These are phyloP conservation scores for Suhomyces bokatorum DNA, from an alignment of 1,139 yeast species.

Conservation along the genomic window DNA sequence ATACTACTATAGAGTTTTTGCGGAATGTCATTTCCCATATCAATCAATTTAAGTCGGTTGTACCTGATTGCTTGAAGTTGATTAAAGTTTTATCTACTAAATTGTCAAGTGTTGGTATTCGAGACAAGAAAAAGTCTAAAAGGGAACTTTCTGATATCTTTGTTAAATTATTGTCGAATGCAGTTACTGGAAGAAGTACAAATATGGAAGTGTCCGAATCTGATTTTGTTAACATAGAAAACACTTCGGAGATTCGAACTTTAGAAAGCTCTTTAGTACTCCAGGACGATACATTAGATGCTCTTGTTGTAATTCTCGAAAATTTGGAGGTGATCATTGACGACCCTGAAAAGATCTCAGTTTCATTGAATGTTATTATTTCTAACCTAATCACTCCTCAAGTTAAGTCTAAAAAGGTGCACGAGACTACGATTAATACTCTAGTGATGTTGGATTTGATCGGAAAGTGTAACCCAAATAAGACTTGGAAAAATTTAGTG, in stretches of 20 bases:
- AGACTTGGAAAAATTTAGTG: slow-evolving; percentile 53
- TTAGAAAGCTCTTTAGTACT: slow-evolving; percentile 6
- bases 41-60: slow-evolving; percentile 47
- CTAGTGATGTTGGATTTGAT: slow-evolving; percentile 40
- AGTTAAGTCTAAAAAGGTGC: slow-evolving; percentile 39
- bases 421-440: slow-evolving; percentile 33
- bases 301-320: slow-evolving; percentile 40
- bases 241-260: slow-evolving; percentile 13
- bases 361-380: slow-evolving; percentile 46
- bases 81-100: slow-evolving; percentile 55
- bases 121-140: slow-evolving; percentile 58
- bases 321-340: slow-evolving; percentile 43
- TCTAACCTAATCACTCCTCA: slow-evolving; percentile 46
- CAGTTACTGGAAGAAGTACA: slow-evolving; percentile 22
- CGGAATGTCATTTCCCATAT: slow-evolving; percentile 55
- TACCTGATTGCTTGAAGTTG: slow-evolving; percentile 55
- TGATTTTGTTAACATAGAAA: slow-evolving; percentile 1
- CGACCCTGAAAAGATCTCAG: slow-evolving; percentile 54
- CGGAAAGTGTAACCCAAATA: slow-evolving; percentile 38
- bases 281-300: slow-evolving; percentile 41
- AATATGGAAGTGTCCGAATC: slow-evolving; percentile 7
- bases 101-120: slow-evolving; percentile 55
- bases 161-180: slow-evolving; percentile 48
- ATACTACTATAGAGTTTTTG: slow-evolving; percentile 54
- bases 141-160: slow-evolving; percentile 72